Evolutionary conservation across 2,329 filamentous ascomycete genomes (phyloP), one percentile per base, ranked within the genome.

Genomic region (Tolypocladium cylindrosporum): DNA sequence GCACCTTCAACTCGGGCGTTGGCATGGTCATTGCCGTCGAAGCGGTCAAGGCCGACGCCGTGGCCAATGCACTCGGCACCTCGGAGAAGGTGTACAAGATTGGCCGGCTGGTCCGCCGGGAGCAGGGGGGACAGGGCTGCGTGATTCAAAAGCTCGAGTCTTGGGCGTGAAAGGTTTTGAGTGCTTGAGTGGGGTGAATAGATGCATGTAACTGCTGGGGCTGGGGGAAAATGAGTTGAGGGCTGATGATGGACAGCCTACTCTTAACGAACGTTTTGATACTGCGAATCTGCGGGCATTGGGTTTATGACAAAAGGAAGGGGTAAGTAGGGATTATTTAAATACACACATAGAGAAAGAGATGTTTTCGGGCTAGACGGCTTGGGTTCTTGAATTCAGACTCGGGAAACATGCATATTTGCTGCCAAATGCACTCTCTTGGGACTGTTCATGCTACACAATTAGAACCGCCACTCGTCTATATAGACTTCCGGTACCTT

Each of bases 1-100:
- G 91, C 59, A 94, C 91, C 2, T 97, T 96, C 82, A 99, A 99
- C 77, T 91, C 88, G 9, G 94, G 94, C 55, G 77, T 99, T 51
- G 94, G 94, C 53, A 97, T 99, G 92, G 89, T 97, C 7, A 79
- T 92, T 37, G 91, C 91, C 6, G 90, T 97, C 3, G 83, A 82
- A 36, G 77, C 81, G 58, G 79, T 76, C 40, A 81, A 88, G 64
- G 89, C 79, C 1, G 79, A 83, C 7, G 77, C 79, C 42, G 85
- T 90, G 2, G 77, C 77, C 24, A 72, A 77, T 56, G 75, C 83
- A 51, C 76, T 97, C 27, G 78, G 85, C 66, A 77, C 76, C 34
- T 79, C 82, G 19, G 92, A 97, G 79, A 86, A 77, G 59, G 90
- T 96, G 4, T 91, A 82, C 69, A 80, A 76, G 34, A 85, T 97